Conservation (phyloP, 371 early-diverging fungal genomes). For the Mucor plumbeus region DNA sequence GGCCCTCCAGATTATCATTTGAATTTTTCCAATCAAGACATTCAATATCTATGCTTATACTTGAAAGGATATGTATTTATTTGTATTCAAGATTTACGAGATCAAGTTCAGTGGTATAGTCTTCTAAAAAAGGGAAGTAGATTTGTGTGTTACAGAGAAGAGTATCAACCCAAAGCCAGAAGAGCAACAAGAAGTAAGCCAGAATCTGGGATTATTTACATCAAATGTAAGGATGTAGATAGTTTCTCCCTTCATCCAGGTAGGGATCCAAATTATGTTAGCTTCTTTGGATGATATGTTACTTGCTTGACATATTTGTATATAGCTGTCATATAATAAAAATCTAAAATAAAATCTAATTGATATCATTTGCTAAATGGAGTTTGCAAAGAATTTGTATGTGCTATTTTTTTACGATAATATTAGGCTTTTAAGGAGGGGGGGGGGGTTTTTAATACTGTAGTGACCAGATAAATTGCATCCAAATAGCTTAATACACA, state of each 20-base stretch:
- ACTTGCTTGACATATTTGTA: too few species aligned
- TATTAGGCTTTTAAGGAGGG: too few species aligned
- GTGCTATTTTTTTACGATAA: too few species aligned
- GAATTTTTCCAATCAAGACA: not conserved
- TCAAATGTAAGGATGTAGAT: not conserved
- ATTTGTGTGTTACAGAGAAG: not conserved
- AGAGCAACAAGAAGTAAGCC: not conserved
- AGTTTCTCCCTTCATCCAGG: not conserved
- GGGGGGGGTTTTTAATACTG: too few species aligned
- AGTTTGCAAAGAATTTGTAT: too few species aligned
- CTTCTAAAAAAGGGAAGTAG: not conserved
- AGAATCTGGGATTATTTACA: constrained; percentile 1
- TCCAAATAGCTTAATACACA: too few species aligned
- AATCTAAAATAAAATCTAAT: too few species aligned
- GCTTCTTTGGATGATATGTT: not conserved
- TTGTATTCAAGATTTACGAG: not conserved
- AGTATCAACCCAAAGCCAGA: not conserved
- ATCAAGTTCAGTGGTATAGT: not conserved
- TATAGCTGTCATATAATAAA: too few species aligned
- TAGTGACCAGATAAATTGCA: too few species aligned
- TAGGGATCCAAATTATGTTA: constrained; percentile 4
- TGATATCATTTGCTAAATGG: too few species aligned
- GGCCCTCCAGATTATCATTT: not conserved
- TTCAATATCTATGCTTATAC: not conserved
- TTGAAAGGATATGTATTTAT: not conserved